These are phyloP conservation scores for Ceratocystis cubensis DNA, from an alignment of 2,329 filamentous ascomycete species.

Conservation along the genomic window DNA sequence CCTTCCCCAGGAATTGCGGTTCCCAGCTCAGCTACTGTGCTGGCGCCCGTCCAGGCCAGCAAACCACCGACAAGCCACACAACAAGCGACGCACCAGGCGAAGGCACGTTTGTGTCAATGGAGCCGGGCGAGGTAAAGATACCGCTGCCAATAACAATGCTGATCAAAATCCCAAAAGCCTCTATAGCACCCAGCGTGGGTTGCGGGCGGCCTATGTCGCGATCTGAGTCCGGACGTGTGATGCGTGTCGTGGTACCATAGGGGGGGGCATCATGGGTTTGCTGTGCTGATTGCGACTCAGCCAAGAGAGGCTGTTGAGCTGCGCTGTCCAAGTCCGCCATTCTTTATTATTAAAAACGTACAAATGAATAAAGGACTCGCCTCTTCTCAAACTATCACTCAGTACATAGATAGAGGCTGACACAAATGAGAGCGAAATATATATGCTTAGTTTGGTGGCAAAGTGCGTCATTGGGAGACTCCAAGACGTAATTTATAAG, in stretches of 20 bases:
- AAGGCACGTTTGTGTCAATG: conserved; percentile 51
- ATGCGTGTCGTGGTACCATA: neutral
- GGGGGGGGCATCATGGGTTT: neutral
- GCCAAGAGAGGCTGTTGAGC: neutral
- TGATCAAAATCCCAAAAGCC: conserved; percentile 48
- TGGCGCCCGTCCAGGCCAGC: conserved; percentile 51
- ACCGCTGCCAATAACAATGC: conserved; percentile 51
- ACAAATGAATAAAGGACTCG: neutral
- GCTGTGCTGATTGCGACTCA: neutral
- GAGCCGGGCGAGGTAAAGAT: conserved; percentile 53
- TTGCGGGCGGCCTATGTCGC: neutral
- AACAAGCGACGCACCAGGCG: conserved; percentile 43
- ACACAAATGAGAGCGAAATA: neutral
- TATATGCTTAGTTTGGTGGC: neutral
- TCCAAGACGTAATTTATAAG: conserved; percentile 13
- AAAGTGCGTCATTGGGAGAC: neutral
- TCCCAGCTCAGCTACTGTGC: conserved; percentile 49
- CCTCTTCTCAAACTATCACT: neutral
- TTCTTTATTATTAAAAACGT: neutral
- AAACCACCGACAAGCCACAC: conserved; percentile 51
- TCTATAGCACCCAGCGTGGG: conserved; percentile 37
- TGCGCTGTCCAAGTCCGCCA: neutral
- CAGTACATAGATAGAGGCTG: neutral
- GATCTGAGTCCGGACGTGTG: neutral
- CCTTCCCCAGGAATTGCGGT: conserved; percentile 50